Base-by-base conservation (phyloP, 2,329 filamentous ascomycete species). In the Trichoderma atroviride region DNA sequence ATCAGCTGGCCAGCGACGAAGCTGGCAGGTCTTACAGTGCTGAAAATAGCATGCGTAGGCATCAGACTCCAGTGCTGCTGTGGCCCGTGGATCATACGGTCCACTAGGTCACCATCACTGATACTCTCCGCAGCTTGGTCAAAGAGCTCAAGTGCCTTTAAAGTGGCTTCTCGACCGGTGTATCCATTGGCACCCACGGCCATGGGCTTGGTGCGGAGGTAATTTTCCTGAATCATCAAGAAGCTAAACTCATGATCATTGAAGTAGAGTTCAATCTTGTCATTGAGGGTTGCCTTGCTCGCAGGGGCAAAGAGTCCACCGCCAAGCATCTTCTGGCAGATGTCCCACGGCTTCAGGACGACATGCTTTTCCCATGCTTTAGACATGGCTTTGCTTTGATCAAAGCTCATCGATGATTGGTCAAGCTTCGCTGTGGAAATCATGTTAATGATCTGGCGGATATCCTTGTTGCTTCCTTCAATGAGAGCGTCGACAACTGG, bases 361-460 rank as follows among this genome's bases (percentile, higher is more conserved):
- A 98, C 90, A 78, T 98, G 94, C 82, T 99, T 99, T 83, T 99
- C 93, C 96, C 96, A 99, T 1, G 93, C 91, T 81, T 97, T 97
- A 6, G 93, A 93, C 95, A 99, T 97, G 67, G 91, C 86, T 80
- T 97, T 97, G 76, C 92, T 90, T 77, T 96, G 86, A 75, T 96
- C 92, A 75, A 89, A 98, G 76, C 91, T 88, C 87, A 98, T 91
- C 16, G 87, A 87, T 24, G 85, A 84, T 76, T 93, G 90, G 74
- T 97, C 95, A 5, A 99, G 85, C 79, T 97, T 98, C 60, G 94
- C 92, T 0, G 96, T 96, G 0, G 94, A 93, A 68, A 99, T 86
- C 96, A 99, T 99, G 82, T 99, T 99, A 81, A 99, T 96, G 71
- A 98, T 94, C 80, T 98, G 96, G 50, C 96, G 90, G 72, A 99